Evolutionary conservation across 2,329 filamentous ascomycete species (phyloP).

Genomic region (Colletotrichum tropicicola): DNA sequence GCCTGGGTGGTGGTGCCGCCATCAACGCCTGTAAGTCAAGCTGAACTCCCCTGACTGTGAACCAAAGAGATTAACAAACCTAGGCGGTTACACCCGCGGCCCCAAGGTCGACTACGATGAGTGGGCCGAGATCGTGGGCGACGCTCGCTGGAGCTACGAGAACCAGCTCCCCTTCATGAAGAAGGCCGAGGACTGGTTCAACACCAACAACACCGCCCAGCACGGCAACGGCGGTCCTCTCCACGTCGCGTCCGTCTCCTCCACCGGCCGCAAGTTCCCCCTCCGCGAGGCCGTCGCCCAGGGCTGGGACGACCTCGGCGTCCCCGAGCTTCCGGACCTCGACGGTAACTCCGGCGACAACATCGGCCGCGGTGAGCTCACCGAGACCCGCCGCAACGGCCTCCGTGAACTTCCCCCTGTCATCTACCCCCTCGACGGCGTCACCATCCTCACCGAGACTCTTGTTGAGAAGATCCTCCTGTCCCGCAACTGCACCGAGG

Average conservation of each 20-base stretch:
- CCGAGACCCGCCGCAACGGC: constrained; percentile 35
- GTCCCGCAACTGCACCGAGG: neutral
- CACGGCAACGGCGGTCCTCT: constrained; percentile 50
- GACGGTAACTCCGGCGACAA: constrained; percentile 38
- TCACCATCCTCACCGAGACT: constrained; percentile 36
- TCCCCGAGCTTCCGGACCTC: constrained; percentile 35
- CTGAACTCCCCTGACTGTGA: neutral
- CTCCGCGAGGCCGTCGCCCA: constrained; percentile 43
- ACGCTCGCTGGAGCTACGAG: constrained; percentile 52
- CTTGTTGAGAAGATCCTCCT: constrained; percentile 35
- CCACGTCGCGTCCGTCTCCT: constrained; percentile 39
- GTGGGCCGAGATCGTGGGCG: constrained; percentile 42
- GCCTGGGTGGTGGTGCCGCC: constrained; percentile 13
- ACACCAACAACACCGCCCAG: constrained; percentile 41
- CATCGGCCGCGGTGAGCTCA: constrained; percentile 42
- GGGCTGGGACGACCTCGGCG: constrained; percentile 52
- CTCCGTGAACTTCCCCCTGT: constrained; percentile 35
- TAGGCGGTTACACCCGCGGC: constrained; percentile 52
- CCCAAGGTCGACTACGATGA: constrained; percentile 53
- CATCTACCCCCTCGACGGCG: constrained; percentile 36
- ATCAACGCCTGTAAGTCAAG: constrained; percentile 17
- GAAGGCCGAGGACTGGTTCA: constrained; percentile 33
- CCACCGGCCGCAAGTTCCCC: constrained; percentile 45
- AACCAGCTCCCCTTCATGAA: constrained; percentile 35
- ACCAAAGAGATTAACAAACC: neutral